phyloP scores from a whole-genome alignment of 164 flowering plant genomes.

The Pachysandra terminalis region DNA sequence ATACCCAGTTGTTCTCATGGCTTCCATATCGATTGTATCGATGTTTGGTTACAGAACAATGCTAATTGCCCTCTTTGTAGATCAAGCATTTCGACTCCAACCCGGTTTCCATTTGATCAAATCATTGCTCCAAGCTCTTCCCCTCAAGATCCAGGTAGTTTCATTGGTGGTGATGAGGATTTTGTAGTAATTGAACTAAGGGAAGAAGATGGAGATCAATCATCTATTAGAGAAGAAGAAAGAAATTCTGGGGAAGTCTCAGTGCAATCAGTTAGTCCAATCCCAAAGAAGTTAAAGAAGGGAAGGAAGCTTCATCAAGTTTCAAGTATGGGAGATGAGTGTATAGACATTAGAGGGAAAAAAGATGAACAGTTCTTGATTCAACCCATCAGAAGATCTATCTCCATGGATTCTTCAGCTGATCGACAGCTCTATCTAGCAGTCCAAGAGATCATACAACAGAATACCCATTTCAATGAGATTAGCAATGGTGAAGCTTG shows the following conservation, averaged over 20 bases:
- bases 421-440: conserved; percentile 60
- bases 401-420: conserved; percentile 83
- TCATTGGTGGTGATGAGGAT: conserved; percentile 41
- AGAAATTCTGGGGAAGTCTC: conserved; percentile 24
- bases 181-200: conserved; percentile 63
- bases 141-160: conserved; percentile 31
- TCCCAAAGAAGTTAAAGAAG: conserved; percentile 40
- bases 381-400: conserved; percentile 77
- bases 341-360: conserved; percentile 55
- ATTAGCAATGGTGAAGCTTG: conserved; percentile 39
- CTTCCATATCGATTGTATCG: conserved; percentile 92
- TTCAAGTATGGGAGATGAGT: conserved; percentile 86
- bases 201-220: conserved; percentile 25
- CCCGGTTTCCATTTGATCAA: conserved; percentile 24
- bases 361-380: conserved; percentile 53
- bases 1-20: conserved; percentile 82
- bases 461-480: conserved; percentile 34
- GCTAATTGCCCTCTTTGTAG: conserved; percentile 93
- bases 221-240: conserved; percentile 21
- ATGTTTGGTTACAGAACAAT: conserved; percentile 87
- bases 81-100: conserved; percentile 45
- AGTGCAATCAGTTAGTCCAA: conserved; percentile 25
- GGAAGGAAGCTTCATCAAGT: conserved; percentile 36
- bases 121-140: conserved; percentile 36
- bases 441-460: conserved; percentile 54